phyloP scores from a whole-genome alignment of 495 filamentous ascomycete genomes.

The Rhypophila decipiens region DNA sequence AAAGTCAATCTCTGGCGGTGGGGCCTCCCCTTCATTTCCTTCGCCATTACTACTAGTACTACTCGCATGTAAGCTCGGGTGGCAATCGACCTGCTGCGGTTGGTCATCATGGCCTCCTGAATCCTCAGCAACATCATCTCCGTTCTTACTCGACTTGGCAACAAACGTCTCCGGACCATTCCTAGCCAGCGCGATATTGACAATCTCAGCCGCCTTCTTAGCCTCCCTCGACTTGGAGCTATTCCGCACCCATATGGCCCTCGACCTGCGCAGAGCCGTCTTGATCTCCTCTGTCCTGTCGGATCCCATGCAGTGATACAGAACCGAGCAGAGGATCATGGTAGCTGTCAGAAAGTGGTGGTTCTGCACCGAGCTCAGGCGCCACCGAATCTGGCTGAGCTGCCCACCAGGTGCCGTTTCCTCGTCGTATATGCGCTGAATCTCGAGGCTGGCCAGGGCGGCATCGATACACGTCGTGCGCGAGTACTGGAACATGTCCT shows the following conservation, averaged over 20 bases:
- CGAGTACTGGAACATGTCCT: conserved; percentile 14
- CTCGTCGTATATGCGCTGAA: conserved; percentile 28
- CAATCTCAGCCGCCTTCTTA: conserved; percentile 12
- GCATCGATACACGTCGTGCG: conserved; percentile 21
- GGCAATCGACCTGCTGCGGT: too few relatives aligned
- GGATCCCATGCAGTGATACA: conserved; percentile 10
- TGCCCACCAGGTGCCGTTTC: conserved; percentile 24
- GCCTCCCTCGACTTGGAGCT: conserved; percentile 12
- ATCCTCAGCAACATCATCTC: too few relatives aligned
- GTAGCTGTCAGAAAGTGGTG: conserved; percentile 33
- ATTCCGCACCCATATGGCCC: conserved; percentile 12
- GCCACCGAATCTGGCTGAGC: conserved; percentile 29
- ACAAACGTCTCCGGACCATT: too few relatives aligned
- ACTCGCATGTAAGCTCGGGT: too few relatives aligned
- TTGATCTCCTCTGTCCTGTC: conserved; percentile 9
- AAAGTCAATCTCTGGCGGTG: too few relatives aligned
- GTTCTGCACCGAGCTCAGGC: conserved; percentile 25
- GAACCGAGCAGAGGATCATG: conserved; percentile 30
- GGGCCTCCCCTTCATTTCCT: too few relatives aligned
- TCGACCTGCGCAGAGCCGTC: conserved; percentile 7
- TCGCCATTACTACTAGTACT: too few relatives aligned
- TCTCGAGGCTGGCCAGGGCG: conserved; percentile 27
- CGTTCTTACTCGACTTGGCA: too few relatives aligned
- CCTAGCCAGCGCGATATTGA: conserved; percentile 13
- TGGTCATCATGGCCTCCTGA: too few relatives aligned